Percentiles rank a stretch among this genome's conserved stretches.
Evolutionary conservation across 78 protist genomes (phyloP).

Genomic region (Isochrysis galbana): DNA sequence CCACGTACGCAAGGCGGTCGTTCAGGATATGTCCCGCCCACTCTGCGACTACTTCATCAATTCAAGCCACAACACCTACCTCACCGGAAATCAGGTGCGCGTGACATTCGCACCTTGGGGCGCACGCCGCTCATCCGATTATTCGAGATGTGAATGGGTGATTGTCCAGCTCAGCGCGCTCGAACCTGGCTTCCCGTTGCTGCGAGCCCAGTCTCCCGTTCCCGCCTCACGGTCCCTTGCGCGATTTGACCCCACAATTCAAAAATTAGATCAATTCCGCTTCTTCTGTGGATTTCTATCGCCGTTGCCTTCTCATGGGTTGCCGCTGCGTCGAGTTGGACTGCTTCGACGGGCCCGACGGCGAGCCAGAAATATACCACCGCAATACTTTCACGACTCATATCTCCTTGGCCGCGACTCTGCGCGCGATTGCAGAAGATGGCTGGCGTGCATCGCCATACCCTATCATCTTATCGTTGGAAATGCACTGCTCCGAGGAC

Average conservation of each 20-base stretch:
- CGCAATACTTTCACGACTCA: slow-evolving; percentile 80
- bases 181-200: too few relatives aligned
- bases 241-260: too few relatives aligned
- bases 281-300: slow-evolving; percentile 11
- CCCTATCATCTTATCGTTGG: too few relatives aligned
- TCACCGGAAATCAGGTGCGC: slow-evolving; percentile 79
- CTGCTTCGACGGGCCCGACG: slow-evolving; percentile 84
- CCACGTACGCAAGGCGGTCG: background rate
- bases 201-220: too few relatives aligned
- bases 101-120: slow-evolving; percentile 48
- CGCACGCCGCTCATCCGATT: too few relatives aligned
- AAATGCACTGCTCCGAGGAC: too few relatives aligned
- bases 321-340: slow-evolving; percentile 70
- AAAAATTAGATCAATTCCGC: slow-evolving; percentile 64
- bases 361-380: slow-evolving; percentile 87
- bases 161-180: too few relatives aligned
- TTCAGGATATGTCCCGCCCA: slow-evolving; percentile 41
- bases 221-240: too few relatives aligned
- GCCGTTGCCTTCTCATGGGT: background rate
- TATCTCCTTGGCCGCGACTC: too few relatives aligned
- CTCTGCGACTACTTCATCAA: slow-evolving; percentile 65
- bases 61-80: slow-evolving; percentile 92
- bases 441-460: too few relatives aligned
- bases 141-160: too few relatives aligned
- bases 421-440: too few relatives aligned